Base-by-base conservation (phyloP, 2,329 filamentous ascomycete species). In the Colletotrichum sp. region DNA sequence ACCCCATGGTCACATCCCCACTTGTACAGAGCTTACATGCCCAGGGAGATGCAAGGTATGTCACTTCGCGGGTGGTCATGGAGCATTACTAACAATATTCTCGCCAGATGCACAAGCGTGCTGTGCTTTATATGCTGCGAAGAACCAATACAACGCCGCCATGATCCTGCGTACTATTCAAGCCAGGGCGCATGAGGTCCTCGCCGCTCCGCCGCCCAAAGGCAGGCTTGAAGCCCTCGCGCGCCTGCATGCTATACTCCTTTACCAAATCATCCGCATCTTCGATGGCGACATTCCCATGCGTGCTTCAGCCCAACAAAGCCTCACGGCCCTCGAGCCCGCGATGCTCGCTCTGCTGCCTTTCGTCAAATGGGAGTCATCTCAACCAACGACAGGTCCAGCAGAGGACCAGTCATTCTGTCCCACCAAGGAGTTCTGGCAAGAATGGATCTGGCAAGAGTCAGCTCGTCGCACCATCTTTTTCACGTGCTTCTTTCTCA, bases 1-100 rank as follows among this genome's bases (percentile, higher is more conserved):
- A 89, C 89, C 0, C 88, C 89, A 0, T 92, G 90, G 90, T 87
- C 84, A 34, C 90, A 92, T 76, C 83, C 83, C 0, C 80, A 83
- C n/a, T 82, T 92, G 0, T 91, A 90, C 74, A 82, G 83, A n/a
- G 84, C 88, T 3, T 71, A 79, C 10, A 90, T 91, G 88, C 90
- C 90, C 1, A 82, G 81, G 34, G 83, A 80, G 1, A 86, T 92
- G 78, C 87, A 91, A 83, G 89, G 88, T 87, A 78, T 21, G 67
- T 75, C 12, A 4, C 15, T 9, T 18, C 9, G 15, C 16, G 24
- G 2, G 24, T 55, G 1, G 18, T 26, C n/a, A 10, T 36, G 26
- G 15, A 3, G 10, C 16, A 4, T 3, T 16, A 18, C 71, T 71
- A 10, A 76, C 26, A 15, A 13, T n/a, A 26, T 9, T 0, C 0